Conservation (phyloP, 2,329 filamentous ascomycete species). For the Fusarium abutilonis region DNA sequence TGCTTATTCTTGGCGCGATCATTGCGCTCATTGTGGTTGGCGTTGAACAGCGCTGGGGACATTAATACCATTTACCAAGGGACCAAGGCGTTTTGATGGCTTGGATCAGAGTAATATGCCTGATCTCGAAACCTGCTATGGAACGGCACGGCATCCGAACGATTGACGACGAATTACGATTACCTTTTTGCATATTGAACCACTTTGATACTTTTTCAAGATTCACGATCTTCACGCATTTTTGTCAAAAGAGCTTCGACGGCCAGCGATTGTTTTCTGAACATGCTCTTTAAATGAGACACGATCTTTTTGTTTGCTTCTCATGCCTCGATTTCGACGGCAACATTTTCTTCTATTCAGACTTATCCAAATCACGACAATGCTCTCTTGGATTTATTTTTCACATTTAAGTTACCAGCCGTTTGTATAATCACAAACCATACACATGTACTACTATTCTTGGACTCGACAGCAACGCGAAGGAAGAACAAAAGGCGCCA, state of each 20-base stretch:
- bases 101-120: conserved; percentile 5
- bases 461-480: conserved; percentile 35
- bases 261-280: conserved; percentile 40
- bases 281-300: conserved; percentile 34
- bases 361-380: not conserved
- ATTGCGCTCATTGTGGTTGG: conserved; percentile 63
- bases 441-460: conserved; percentile 41
- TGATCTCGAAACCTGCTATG: conserved; percentile 19
- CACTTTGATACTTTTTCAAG: conserved; percentile 22
- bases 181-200: conserved; percentile 33
- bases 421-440: conserved; percentile 31
- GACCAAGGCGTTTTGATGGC: conserved; percentile 34
- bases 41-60: conserved; percentile 60
- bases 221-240: conserved; percentile 39
- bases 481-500: conserved; percentile 27
- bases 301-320: conserved; percentile 36
- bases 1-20: conserved; percentile 63
- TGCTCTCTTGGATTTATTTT: conserved; percentile 5
- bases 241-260: conserved; percentile 30
- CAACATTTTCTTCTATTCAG: conserved; percentile 19
- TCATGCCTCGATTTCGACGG: conserved; percentile 32
- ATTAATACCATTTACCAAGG: conserved; percentile 31
- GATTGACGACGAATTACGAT: conserved; percentile 45
- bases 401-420: not conserved
- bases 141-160: conserved; percentile 40